phyloP scores from a whole-genome alignment of 2,329 filamentous ascomycete species.

The Alternaria solani region DNA sequence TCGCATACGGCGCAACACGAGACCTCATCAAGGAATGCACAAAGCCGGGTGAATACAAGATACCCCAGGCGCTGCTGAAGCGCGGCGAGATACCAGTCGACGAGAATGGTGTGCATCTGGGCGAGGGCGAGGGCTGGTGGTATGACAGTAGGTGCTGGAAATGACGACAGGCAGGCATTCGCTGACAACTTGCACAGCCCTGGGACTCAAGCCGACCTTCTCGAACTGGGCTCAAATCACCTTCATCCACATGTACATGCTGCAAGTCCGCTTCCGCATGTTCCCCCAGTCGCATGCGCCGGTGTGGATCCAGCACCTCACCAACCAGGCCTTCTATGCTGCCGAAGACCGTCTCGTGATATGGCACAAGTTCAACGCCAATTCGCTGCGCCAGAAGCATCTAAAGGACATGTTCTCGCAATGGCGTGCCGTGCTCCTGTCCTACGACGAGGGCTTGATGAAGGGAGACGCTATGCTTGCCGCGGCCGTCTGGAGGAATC shows the following conservation, averaged over 20 bases:
- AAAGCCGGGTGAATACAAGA: conserved; percentile 76
- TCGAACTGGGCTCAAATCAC: conserved; percentile 96
- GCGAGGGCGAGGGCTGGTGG: conserved; percentile 79
- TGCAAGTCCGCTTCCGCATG: conserved; percentile 82
- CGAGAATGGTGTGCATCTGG: conserved; percentile 82
- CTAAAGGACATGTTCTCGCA: conserved; percentile 90
- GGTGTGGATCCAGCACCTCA: conserved; percentile 86
- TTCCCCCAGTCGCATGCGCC: conserved; percentile 74
- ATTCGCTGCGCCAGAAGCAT: conserved; percentile 66
- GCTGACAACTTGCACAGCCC: conserved; percentile 61
- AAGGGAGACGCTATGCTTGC: conserved; percentile 80
- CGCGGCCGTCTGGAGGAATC: conserved; percentile 88
- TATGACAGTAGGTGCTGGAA: conserved; percentile 70
- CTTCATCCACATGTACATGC: conserved; percentile 93
- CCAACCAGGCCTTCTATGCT: conserved; percentile 94
- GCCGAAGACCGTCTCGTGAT: conserved; percentile 85
- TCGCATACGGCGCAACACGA: conserved; percentile 81
- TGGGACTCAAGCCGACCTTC: conserved; percentile 85
- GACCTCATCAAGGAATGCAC: conserved; percentile 79
- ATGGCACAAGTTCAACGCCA: conserved; percentile 72
- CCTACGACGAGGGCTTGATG: conserved; percentile 82
- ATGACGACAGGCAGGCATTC: neutral
- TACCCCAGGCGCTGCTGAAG: conserved; percentile 72
- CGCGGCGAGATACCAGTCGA: conserved; percentile 74
- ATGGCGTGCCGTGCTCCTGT: conserved; percentile 86